phyloP scores from a whole-genome alignment of 805 yeast species.

The Starmera dryadoides region DNA sequence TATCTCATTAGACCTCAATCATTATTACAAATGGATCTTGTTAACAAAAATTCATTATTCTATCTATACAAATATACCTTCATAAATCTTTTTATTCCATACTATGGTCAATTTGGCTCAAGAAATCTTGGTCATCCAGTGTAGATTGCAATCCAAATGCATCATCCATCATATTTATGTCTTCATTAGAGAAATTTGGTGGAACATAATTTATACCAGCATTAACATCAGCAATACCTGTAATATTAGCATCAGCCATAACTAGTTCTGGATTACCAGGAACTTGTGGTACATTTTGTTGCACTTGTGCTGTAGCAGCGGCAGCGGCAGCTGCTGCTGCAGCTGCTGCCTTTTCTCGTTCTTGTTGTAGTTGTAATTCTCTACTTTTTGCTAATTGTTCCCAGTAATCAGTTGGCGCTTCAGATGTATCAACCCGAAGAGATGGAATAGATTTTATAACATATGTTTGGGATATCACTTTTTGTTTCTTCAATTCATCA shows the following conservation, averaged over 20 bases:
- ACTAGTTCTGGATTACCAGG: neutral
- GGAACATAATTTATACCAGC: constrained; percentile 6
- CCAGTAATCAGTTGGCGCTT: constrained; percentile 20
- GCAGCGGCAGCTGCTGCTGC: neutral
- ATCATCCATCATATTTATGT: constrained; percentile 24
- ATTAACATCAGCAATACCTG: neutral
- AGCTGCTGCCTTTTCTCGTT: neutral
- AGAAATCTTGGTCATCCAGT: constrained; percentile 27
- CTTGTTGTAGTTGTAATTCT: neutral
- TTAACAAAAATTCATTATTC: too few relatives aligned
- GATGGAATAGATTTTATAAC: constrained; percentile 7
- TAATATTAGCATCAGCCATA: neutral
- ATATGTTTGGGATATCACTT: constrained; percentile 2
- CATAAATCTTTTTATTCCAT: constrained; percentile 21
- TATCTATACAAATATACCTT: neutral
- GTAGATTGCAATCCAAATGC: constrained; percentile 23
- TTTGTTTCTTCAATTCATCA: constrained; percentile 3
- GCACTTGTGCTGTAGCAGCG: neutral
- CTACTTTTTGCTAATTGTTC: constrained; percentile 6
- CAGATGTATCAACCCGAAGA: constrained; percentile 9
- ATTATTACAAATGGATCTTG: too few relatives aligned
- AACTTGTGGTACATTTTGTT: neutral
- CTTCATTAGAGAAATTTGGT: constrained; percentile 9
- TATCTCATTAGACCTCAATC: too few relatives aligned
- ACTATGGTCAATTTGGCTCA: constrained; percentile 26